Evolutionary conservation across 768 basidiomycete species (phyloP), one percentile per base, ranked within the genome.

Genomic region (Paxillus rubicundulus): DNA sequence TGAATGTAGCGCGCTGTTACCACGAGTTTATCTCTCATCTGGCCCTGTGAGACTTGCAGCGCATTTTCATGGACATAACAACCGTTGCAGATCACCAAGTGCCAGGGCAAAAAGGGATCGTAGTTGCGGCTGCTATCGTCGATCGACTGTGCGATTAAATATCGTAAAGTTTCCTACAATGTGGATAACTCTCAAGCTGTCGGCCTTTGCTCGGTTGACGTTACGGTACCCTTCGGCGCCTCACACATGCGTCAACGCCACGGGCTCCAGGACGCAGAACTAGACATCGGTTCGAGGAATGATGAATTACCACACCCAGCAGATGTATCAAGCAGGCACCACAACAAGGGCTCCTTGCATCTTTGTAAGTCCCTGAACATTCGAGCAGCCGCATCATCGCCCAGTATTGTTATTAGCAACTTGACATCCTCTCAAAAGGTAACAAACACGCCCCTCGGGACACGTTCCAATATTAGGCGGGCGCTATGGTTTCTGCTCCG

Each of bases 21-120:
- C 62, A 67, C 64, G 64, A 62, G 60, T 61, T 57, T 65, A 66
- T 67, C 64, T 67, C 58, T 58, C 53, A 60, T 64, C 39, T 38
- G 47, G 53, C 49, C 48, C 39, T 38, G 53, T 63, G 61, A 53
- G 60, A 64, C 43, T 39, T 20, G 24, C 47, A 49, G 36, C 0
- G 27, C 49, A 30, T 34, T 36, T 50, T 50, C 34, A 27, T 58
- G 38, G 51, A 45, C 45, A 37, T 28, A 39, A 41, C 41, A 47
- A 45, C 16, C 51, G 40, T 24, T 53, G 21, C 27, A 45, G 49
- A 39, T 42, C 54, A 49, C 28, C 46, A 37, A 43, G 39, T 46
- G 55, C 47, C 21, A 46, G 6, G 12, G 12, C 16, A 34, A 13
- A 46, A 41, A 41, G 37, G 39, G 14, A 10, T 24, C 38, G 12